Evolutionary conservation across 257 asterid genomes (phyloP), one percentile per base, ranked within the genome.

Genomic region (Dorcoceras hygrometricum): DNA sequence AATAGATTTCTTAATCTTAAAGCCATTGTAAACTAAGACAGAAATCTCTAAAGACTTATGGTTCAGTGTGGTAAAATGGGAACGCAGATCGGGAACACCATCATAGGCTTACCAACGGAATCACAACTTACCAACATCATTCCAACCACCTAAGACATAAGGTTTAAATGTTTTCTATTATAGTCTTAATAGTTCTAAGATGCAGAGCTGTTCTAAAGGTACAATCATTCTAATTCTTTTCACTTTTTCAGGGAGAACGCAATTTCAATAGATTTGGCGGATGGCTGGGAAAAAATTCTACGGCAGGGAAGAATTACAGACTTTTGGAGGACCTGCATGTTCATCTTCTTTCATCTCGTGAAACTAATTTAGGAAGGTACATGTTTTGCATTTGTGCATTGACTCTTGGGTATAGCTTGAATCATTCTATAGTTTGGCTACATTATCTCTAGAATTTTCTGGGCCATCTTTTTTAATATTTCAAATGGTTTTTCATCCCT

Each of bases 271-370:
- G 97, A 65, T 94, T 94, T 84, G 97, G 96, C 75, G 96, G 99
- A 48, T 94, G 99, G 99, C 83, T 94, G 63, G 99, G 97, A 53
- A 94, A 94, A 84, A 94, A 90, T 79, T 94, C 97, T 25, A 94
- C 95, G 8, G 76, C 71, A 84, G 95, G 95, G 36, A 90, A 94
- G 78, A 88, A 88, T 74, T 82, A 85, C 82, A 78, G 96, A 69
- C 89, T 93, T 67, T 68, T 93, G 79, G 98, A 93, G 79, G 96
- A 93, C 72, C 77, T 90, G 71, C 98, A 88, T 76, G 91, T 90
- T 70, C 98, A 93, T 84, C 78, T 90, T 71, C 96, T 93, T 62
- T 89, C 99, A 31, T 90, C 97, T 50, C 84, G 90, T 68, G 91
- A 83, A 83, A 83, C 96, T 26, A 78, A 86, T 80, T 50, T 86